Evolutionary conservation across 2,329 filamentous ascomycete genomes (phyloP), one percentile per base, ranked within the genome.

Genomic region (Cladosporium phlei): DNA sequence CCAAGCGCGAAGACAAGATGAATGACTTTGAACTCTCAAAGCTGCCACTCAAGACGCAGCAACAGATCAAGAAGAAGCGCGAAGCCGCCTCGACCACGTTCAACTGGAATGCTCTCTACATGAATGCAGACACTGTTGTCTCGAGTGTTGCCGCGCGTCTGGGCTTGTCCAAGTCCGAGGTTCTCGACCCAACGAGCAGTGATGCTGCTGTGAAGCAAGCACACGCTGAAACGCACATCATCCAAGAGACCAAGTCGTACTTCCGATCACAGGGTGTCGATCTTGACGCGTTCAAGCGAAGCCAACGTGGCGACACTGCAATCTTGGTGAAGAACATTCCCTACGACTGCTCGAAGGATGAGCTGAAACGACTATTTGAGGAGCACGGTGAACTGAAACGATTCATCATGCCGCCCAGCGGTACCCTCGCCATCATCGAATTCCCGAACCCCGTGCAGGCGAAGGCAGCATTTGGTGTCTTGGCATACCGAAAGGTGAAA

Each of bases 21-120:
- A 87, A 96, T 63, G 93, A 97, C 56, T 93, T 86, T 66, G 83
- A 85, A 48, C 77, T 98, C 46, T 89, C 91, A 0, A 94, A 96
- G 66, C 69, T 98, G 57, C 91, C 93, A 12, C 72, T 97, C 54
- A 97, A 96, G 70, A 93, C 94, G 67, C 93, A 97, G 67, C 88
- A 88, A 58, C 79, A 94, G 59, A 86, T 97, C 56, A 88, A 86
- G 64, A 86, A 86, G 60, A 94, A 87, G 69, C 78, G 83, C 39
- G 85, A 91, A 59, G 87, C 90, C 17, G 77, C 86, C 7, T 84
- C 83, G 22, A 81, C 78, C 38, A 82, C 79, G 1, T 97, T 97
- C 70, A 95, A 91, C 65, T 98, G 93, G 93, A 98, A 98, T 72
- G 91, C 90, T n/a, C 74, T 98, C n/a, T 98, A 93, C 68, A 94